A percentile compares a stretch with the other conserved stretches of the same genome.
These are phyloP conservation scores for Hanseniaspora occidentalis DNA, from an alignment of 805 yeast species.

Conservation along the genomic window DNA sequence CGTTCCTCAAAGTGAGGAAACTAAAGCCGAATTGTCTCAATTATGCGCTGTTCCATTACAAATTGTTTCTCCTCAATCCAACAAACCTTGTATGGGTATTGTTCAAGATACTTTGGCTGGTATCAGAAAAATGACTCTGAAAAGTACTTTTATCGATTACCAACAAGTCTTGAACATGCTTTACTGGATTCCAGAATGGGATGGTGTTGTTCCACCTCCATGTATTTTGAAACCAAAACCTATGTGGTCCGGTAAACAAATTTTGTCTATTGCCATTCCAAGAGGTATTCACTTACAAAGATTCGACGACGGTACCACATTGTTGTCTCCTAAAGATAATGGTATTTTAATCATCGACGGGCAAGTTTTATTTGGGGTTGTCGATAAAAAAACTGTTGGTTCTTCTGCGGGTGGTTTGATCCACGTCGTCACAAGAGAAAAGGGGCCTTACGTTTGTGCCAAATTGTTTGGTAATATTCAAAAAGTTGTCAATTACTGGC, in stretches of 20 bases:
- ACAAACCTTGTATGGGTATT: conserved; percentile 99
- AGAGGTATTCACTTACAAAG: conserved; percentile 91
- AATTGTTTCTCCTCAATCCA: conserved; percentile 96
- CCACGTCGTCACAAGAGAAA: conserved; percentile 95
- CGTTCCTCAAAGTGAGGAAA: conserved; percentile 96
- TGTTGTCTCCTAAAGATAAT: conserved; percentile 76
- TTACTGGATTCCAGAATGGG: conserved; percentile 98
- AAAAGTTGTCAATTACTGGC: conserved; percentile 93
- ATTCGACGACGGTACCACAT: conserved; percentile 79
- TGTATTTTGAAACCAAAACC: conserved; percentile 91
- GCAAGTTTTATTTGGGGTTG: conserved; percentile 94
- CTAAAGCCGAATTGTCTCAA: conserved; percentile 90
- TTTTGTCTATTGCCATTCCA: conserved; percentile 86
- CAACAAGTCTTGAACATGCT: conserved; percentile 94
- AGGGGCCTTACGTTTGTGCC: conserved; percentile 86
- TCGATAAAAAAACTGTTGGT: conserved; percentile 96
- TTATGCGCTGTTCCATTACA: conserved; percentile 96
- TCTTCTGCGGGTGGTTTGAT: conserved; percentile 97
- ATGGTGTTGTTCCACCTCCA: conserved; percentile 94
- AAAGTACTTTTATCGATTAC: conserved; percentile 79
- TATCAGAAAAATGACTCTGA: conserved; percentile 84
- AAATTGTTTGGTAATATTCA: conserved; percentile 84
- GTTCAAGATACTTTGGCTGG: conserved; percentile 99
- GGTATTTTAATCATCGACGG: conserved; percentile 96
- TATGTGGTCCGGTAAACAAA: conserved; percentile 94